These are phyloP conservation scores for Eucalyptus microcorys DNA, from an alignment of 345 rosid genomes.

Conservation along the genomic window DNA sequence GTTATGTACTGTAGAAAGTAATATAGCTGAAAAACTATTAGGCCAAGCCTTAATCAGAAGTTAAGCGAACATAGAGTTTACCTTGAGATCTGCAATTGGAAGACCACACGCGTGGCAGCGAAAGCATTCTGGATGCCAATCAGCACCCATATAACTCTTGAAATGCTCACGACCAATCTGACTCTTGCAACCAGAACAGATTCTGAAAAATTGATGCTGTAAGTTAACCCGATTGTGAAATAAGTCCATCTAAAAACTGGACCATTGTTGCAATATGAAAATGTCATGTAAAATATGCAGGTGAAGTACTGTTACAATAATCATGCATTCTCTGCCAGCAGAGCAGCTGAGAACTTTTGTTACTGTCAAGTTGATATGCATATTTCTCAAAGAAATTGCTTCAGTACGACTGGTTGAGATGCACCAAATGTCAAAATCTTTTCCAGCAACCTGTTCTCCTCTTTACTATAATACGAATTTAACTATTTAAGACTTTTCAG, in stretches of 20 bases:
- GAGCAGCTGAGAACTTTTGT: neutral
- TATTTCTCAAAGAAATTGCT: neutral
- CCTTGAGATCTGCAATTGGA: conserved; percentile 48
- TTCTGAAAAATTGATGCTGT: neutral
- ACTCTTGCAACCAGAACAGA: conserved; percentile 25
- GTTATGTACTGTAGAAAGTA: neutral
- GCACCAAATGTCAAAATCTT: neutral
- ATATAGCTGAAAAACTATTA: neutral
- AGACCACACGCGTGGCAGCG: conserved; percentile 15
- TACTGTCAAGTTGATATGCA: neutral
- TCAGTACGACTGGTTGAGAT: neutral
- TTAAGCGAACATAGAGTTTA: neutral
- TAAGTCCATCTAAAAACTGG: neutral
- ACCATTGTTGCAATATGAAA: neutral
- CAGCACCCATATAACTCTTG: conserved; percentile 13
- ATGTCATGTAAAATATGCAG: neutral
- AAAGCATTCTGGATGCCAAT: conserved; percentile 37
- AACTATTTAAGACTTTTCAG: neutral
- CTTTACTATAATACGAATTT: neutral
- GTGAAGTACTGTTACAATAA: neutral
- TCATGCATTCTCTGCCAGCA: neutral
- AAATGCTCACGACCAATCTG: conserved; percentile 14
- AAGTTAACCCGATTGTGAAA: neutral
- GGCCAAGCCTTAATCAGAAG: neutral
- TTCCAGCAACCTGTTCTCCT: neutral